A percentile compares a stretch with the other conserved stretches of the same genome.
phyloP scores from a whole-genome alignment of 805 yeast species.

The Yamadazyma sp. region DNA sequence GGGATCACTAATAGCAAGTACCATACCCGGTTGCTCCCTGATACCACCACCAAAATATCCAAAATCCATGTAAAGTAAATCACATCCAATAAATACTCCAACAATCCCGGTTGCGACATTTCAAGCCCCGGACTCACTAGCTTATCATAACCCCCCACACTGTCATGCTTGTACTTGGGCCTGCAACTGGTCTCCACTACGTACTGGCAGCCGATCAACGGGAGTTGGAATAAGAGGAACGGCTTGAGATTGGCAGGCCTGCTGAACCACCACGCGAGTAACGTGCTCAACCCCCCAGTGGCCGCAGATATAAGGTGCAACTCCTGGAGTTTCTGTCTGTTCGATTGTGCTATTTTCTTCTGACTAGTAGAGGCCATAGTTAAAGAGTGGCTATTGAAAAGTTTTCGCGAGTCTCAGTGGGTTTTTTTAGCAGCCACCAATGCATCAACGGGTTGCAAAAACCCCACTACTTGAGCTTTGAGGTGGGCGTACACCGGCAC shows the following conservation, averaged over 20 bases:
- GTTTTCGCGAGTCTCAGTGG: constrained; percentile 4
- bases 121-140: constrained; percentile 60
- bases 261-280: constrained; percentile 34
- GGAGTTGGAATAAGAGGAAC: constrained; percentile 34
- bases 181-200: constrained; percentile 60
- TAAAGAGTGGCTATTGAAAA: neutral
- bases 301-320: constrained; percentile 30
- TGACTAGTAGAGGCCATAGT: constrained; percentile 58
- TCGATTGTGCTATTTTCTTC: constrained; percentile 51
- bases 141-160: constrained; percentile 31
- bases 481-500: constrained; percentile 3
- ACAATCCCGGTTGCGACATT: constrained; percentile 59
- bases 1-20: constrained; percentile 52
- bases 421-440: constrained; percentile 7
- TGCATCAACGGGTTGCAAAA: constrained; percentile 13
- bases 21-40: constrained; percentile 66
- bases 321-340: constrained; percentile 38
- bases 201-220: constrained; percentile 46
- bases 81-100: constrained; percentile 71
- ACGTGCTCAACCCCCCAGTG: constrained; percentile 33
- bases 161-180: constrained; percentile 43
- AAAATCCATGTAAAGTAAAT: constrained; percentile 63
- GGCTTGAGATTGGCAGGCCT: constrained; percentile 49
- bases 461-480: constrained; percentile 5
- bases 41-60: constrained; percentile 50